These are phyloP conservation scores for Trichoderma afroharzianum DNA, from an alignment of 2,329 filamentous ascomycete species.

Conservation along the genomic window DNA sequence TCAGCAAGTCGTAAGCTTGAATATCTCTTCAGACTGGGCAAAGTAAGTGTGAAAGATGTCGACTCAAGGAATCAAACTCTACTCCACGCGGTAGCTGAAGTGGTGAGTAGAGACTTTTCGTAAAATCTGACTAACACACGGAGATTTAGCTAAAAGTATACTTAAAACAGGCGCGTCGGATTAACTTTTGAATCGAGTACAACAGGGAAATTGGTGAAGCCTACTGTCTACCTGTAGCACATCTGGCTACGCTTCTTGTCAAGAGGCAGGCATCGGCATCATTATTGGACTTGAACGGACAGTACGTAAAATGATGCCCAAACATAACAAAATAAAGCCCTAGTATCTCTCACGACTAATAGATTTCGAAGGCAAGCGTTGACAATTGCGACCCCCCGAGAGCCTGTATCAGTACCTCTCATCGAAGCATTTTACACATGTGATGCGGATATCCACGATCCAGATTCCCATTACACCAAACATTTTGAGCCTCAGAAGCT, in stretches of 20 bases:
- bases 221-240: neutral
- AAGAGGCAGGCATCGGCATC: neutral
- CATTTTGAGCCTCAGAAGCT: neutral
- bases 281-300: neutral
- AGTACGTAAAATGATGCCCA: neutral
- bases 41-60: neutral
- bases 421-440: neutral
- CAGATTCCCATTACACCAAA: too few relatives aligned
- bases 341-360: neutral
- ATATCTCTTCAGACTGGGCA: neutral
- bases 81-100: neutral
- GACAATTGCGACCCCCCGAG: neutral
- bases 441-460: neutral
- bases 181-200: too few relatives aligned
- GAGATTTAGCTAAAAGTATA: neutral
- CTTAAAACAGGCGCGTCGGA: too few relatives aligned
- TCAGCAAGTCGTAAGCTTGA: neutral
- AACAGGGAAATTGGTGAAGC: neutral
- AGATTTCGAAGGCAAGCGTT: neutral
- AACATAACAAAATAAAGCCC: neutral
- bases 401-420: neutral
- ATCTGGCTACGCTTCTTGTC: neutral
- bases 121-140: neutral
- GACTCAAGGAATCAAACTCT: neutral
- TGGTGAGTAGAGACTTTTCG: neutral